Conservation (phyloP, 768 basidiomycete genomes). For the Podaxis mareebaensis region DNA sequence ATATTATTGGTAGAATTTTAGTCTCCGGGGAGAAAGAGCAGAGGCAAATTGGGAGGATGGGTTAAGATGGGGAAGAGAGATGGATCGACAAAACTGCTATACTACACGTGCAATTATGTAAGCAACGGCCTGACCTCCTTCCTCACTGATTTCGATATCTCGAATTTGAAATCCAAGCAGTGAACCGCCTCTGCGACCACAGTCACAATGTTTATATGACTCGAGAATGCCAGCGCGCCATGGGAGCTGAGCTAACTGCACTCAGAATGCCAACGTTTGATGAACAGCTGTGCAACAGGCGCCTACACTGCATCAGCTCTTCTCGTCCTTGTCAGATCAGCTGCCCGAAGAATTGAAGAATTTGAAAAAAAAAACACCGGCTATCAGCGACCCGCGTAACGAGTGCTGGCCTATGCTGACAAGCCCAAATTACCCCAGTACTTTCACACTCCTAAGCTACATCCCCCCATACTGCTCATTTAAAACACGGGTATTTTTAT, state of each 20-base stretch:
- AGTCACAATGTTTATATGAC: not conserved
- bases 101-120: constrained; percentile 39
- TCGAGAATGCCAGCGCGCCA: not conserved
- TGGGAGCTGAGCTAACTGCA: not conserved
- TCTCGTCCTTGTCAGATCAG: not conserved
- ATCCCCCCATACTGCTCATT: not conserved
- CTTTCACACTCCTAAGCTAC: not conserved
- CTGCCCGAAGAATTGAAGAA: not conserved
- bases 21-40: constrained; percentile 6
- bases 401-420: not conserved
- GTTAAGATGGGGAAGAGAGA: constrained; percentile 23
- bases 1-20: constrained; percentile 3
- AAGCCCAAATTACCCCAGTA: not conserved
- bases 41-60: constrained; percentile 7
- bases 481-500: not conserved
- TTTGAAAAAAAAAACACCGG: not conserved
- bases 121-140: constrained; percentile 17
- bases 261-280: not conserved
- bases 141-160: not conserved
- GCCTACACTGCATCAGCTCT: not conserved
- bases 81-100: constrained; percentile 35
- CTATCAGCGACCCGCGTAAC: not conserved
- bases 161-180: not conserved
- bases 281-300: not conserved
- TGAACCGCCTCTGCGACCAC: not conserved